Percentiles rank a stretch among this genome's conserved stretches.
phyloP scores from a whole-genome alignment of 192 early-diverging fungal genomes.

The Umbelopsis isabellina region DNA sequence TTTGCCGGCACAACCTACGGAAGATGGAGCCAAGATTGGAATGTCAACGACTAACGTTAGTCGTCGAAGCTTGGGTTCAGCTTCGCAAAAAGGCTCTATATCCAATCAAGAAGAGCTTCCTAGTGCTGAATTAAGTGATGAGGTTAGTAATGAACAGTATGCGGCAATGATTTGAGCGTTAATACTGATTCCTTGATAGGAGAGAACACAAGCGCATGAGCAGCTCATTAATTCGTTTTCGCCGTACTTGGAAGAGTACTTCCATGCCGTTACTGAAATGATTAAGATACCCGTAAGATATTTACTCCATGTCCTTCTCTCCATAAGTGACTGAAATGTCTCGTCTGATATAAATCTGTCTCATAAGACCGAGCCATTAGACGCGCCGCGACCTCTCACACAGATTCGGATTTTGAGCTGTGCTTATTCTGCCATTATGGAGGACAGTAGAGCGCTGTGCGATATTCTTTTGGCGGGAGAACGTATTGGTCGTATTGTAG shows the following conservation, averaged over 20 bases:
- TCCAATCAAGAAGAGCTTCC: background rate
- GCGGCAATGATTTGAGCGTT: background rate
- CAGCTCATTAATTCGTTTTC: constrained; percentile 1
- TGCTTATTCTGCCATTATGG: constrained; percentile 34
- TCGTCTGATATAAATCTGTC: background rate
- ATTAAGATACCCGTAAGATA: constrained; percentile 9
- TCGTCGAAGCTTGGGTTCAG: constrained; percentile 10
- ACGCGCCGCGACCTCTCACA: constrained; percentile 31
- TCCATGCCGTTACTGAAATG: background rate
- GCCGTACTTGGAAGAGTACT: background rate
- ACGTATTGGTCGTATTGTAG: constrained; percentile 15
- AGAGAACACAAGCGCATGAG: constrained; percentile 1
- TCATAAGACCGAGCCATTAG: constrained; percentile 39
- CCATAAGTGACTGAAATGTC: background rate
- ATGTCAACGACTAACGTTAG: constrained; percentile 3
- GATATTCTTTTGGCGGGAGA: constrained; percentile 27
- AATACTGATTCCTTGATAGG: background rate
- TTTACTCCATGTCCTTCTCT: background rate
- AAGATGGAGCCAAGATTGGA: background rate
- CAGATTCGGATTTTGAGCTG: constrained; percentile 43
- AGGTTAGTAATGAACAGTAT: background rate
- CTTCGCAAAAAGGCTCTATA: constrained; percentile 13
- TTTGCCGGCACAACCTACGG: background rate
- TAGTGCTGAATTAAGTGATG: constrained; percentile 3
- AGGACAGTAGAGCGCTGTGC: constrained; percentile 33